Evolutionary conservation across 2,329 filamentous ascomycete species (phyloP), one percentile per base, ranked within the genome.

Genomic region (Gaeumannomyces tritici): DNA sequence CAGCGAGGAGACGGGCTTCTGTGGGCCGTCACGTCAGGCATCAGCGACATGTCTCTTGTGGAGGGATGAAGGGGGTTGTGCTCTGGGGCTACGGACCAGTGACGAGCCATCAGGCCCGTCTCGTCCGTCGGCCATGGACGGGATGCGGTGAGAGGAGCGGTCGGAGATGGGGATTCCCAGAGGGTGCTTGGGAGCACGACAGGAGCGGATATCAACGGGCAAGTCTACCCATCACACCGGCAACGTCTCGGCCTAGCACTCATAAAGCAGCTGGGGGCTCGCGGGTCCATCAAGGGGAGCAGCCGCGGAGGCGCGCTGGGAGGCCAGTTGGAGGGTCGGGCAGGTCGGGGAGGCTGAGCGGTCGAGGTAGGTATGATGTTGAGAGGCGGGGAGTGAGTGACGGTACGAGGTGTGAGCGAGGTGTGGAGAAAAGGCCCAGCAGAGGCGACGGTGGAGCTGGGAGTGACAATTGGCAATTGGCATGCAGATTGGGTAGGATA

Each of bases 1-100:
- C 64, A 95, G 79, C 61, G 90, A 93, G 61, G 90, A 95, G 60
- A 95, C 90, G 29, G 91, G 89, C 77, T 87, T 90, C 89, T 91
- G 66, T 27, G 6, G 35, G 60, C 11, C 26, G 33, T 35, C 72
- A 60, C 26, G 33, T 35, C 72, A 60, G 71, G 66, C 54, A 13
- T 51, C 18, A 51, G 42, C 21, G 42, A 2, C 18, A 11, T 13
- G 42, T 21, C 42, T n/a, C 42, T 21, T n/a, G 11, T 15, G 33
- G 33, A 31, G 56, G 27, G 54, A 5, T 27, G 13, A 28, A 57
- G 11, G 47, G 11, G 42, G 51, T 35, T n/a, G 42, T 51, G 42
- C 42, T 21, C 5, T 4, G 42, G 55, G 55, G 54, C 47, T 61
- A 74, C 86, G 74, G 74, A 90, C 88, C 69, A 93, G 86, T 66